Percentiles rank a stretch among this genome's conserved stretches.
These are phyloP conservation scores for Rhodotorula kratochvilovae DNA, from an alignment of 768 basidiomycete genomes.

Conservation along the genomic window DNA sequence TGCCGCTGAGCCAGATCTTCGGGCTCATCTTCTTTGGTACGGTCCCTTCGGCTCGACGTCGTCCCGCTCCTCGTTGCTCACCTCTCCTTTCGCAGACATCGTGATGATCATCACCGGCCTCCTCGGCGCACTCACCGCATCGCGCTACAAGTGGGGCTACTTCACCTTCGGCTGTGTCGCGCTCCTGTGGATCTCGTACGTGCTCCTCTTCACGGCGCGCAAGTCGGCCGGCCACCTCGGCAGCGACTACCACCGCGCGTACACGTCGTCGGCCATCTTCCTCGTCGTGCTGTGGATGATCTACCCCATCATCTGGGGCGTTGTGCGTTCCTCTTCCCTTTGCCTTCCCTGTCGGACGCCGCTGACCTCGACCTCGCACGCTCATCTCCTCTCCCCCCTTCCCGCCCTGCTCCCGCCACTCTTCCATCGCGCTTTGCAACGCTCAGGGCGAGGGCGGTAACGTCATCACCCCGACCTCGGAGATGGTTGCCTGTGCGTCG, in stretches of 20 bases:
- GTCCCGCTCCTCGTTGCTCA: neutral
- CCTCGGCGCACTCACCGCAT: conserved; percentile 55
- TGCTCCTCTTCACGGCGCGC: conserved; percentile 43
- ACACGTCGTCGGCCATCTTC: conserved; percentile 50
- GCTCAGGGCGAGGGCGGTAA: conserved; percentile 51
- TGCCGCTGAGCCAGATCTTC: conserved; percentile 56
- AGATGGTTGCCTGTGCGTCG: conserved; percentile 52
- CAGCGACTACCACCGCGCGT: conserved; percentile 31
- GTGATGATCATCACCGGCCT: conserved; percentile 54
- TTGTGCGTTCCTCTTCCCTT: conserved; percentile 25
- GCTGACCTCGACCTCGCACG: too few species aligned
- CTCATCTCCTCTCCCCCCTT: too few species aligned
- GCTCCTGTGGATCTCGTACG: conserved; percentile 56
- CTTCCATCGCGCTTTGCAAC: too few species aligned
- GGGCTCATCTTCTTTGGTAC: conserved; percentile 49
- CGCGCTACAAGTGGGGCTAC: conserved; percentile 58
- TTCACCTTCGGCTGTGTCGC: conserved; percentile 54
- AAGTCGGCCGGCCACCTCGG: conserved; percentile 44
- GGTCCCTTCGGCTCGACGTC: conserved; percentile 45
- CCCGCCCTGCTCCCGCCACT: too few species aligned
- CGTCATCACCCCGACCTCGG: conserved; percentile 54
- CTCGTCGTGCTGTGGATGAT: conserved; percentile 58
- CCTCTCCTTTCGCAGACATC: conserved; percentile 31
- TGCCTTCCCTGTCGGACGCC: too few species aligned
- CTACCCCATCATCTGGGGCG: conserved; percentile 61